These are phyloP conservation scores for Lecanicillium sp. DNA, from an alignment of 2,329 filamentous ascomycete genomes.

Conservation along the genomic window DNA sequence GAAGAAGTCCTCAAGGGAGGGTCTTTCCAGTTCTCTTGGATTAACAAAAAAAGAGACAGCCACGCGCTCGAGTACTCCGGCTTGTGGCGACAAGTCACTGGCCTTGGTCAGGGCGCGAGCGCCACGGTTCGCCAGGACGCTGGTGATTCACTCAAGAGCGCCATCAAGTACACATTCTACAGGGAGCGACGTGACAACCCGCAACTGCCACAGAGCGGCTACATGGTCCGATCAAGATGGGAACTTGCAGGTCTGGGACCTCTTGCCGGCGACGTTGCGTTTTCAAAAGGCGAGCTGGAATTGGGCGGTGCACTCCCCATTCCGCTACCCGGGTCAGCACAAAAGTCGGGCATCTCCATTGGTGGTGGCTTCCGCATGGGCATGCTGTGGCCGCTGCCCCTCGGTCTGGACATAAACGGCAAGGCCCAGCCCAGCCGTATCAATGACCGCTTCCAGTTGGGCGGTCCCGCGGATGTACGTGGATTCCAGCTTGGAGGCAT, in stretches of 20 bases:
- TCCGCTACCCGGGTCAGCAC: constrained; percentile 60
- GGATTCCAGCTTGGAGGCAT: constrained; percentile 88
- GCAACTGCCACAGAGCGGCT: constrained; percentile 76
- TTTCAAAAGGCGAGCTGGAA: constrained; percentile 87
- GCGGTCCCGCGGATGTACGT: constrained; percentile 88
- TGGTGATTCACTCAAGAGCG: constrained; percentile 86
- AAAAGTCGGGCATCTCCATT: constrained; percentile 71
- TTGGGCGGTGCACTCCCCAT: constrained; percentile 70
- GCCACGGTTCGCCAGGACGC: constrained; percentile 78
- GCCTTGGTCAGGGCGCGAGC: constrained; percentile 67
- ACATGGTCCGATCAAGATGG: constrained; percentile 68
- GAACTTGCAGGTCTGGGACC: constrained; percentile 86
- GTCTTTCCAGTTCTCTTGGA: constrained; percentile 70
- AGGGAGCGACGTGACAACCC: constrained; percentile 78
- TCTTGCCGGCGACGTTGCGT: constrained; percentile 83
- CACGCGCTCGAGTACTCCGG: constrained; percentile 78
- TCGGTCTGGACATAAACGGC: constrained; percentile 47
- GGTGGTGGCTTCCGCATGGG: constrained; percentile 78
- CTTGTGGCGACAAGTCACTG: constrained; percentile 84
- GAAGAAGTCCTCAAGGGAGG: constrained; percentile 82
- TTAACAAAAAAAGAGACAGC: constrained; percentile 55
- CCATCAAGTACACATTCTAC: constrained; percentile 73
- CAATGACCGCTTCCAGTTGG: constrained; percentile 92
- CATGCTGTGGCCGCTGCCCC: constrained; percentile 72
- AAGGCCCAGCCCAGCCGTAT: constrained; percentile 65